Conservation (phyloP, 129 eudicot species). For the Saposhnikovia divaricata region DNA sequence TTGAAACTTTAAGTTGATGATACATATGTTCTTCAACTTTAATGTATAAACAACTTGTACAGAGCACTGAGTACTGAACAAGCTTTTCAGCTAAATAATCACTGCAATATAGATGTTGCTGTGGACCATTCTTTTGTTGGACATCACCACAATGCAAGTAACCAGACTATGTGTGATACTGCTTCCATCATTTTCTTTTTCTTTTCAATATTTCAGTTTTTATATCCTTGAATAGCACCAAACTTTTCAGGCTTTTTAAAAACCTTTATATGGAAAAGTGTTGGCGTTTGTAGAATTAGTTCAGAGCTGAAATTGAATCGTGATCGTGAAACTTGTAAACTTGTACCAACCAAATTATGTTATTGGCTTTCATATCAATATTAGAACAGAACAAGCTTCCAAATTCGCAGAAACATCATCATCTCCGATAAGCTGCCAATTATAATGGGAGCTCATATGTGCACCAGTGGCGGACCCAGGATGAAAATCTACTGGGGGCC, state of each 20-base stretch:
- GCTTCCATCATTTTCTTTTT: not conserved
- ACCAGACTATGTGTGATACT: not conserved
- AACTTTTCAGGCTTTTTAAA: not conserved
- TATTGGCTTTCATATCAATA: not conserved
- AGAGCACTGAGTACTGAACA: not conserved
- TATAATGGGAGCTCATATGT: too few species aligned
- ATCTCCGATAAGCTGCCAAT: too few species aligned
- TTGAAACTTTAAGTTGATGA: too few species aligned
- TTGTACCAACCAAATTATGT: not conserved
- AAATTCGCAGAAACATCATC: not conserved
- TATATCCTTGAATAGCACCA: not conserved
- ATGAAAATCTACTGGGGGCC: too few species aligned
- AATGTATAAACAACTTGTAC: not conserved
- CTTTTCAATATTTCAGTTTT: not conserved
- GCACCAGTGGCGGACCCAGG: too few species aligned
- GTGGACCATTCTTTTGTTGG: slow-evolving; percentile 2
- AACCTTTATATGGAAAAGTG: not conserved
- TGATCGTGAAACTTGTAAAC: not conserved
- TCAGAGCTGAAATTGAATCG: not conserved
- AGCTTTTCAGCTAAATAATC: not conserved
- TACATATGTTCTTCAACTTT: too few species aligned
- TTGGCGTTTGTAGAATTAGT: not conserved
- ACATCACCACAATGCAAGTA: not conserved
- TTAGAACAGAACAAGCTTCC: too few species aligned
- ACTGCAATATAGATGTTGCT: not conserved